Percentiles rank a stretch among this genome's conserved stretches.
Evolutionary conservation across 495 filamentous ascomycete species (phyloP).

Genomic region (Ramalina peruviana): DNA sequence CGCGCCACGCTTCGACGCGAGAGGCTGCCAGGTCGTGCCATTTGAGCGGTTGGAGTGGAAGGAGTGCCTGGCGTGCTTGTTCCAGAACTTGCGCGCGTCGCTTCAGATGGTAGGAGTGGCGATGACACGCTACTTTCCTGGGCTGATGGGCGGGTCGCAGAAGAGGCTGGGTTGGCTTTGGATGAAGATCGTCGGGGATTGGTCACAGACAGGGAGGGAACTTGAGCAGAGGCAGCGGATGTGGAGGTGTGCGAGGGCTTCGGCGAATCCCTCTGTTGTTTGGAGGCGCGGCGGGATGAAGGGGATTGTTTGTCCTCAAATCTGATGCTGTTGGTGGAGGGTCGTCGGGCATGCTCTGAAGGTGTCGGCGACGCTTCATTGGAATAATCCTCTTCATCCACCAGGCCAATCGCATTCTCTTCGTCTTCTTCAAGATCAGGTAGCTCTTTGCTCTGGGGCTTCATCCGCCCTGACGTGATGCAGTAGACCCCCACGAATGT

Average conservation of each 20-base stretch:
- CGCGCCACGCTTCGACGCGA: slow-evolving; percentile 17
- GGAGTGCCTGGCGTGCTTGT: slow-evolving; percentile 11
- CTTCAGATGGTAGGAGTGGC: slow-evolving; percentile 18
- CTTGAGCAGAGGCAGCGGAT: slow-evolving; percentile 2
- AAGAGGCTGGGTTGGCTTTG: background rate
- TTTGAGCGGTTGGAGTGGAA: slow-evolving; percentile 2
- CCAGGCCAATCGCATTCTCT: slow-evolving; percentile 33
- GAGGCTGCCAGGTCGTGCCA: slow-evolving; percentile 4
- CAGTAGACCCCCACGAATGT: slow-evolving; percentile 92
- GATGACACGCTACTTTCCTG: slow-evolving; percentile 10
- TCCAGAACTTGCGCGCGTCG: slow-evolving; percentile 23
- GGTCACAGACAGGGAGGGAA: slow-evolving; percentile 1
- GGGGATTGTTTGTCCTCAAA: background rate
- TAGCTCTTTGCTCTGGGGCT: slow-evolving; percentile 30
- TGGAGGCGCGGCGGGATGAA: slow-evolving; percentile 5
- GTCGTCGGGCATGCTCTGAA: slow-evolving; percentile 9
- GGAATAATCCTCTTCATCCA: slow-evolving; percentile 29
- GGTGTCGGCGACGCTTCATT: slow-evolving; percentile 24
- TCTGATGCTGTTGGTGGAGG: slow-evolving; percentile 10
- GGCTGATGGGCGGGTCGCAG: slow-evolving; percentile 3
- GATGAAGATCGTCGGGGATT: slow-evolving; percentile 7
- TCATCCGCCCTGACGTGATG: slow-evolving; percentile 56
- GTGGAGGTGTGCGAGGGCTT: background rate
- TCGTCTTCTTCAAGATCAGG: slow-evolving; percentile 30
- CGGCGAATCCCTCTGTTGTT: background rate